Base-by-base conservation (phyloP, 129 eudicot species). In the Artemisia annua region DNA sequence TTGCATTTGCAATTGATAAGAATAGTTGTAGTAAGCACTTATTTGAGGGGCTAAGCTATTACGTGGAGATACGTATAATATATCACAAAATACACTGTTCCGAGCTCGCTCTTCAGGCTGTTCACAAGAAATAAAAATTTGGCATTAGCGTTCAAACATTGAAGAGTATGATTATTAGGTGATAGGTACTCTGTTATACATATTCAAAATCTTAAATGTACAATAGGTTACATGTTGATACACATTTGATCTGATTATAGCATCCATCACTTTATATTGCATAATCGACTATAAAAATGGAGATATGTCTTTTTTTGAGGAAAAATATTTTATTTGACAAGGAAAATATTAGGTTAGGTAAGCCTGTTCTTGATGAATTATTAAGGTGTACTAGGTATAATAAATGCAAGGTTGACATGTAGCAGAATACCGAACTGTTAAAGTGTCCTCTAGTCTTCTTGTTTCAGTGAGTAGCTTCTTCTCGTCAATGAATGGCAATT, bases 401-500 rank as follows among this genome's bases (percentile, higher is more conserved):
- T n/a, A 69, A 18, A 58, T 19, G 22, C 54, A 69, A 70, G 63
- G 49, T 52, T 55, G 43, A 62, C 51, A 78, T 70, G 55, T 71
- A 63, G 67, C 77, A 69, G 54, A 69, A 78, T 71, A 78, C 78
- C 86, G 14, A 76, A 95, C 99, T 85, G 95, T 95, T 78, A 95
- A 88, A 63, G 97, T 83, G 66, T 68, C 84, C 66, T 91, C 95
- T 53, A 95, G 91, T 80, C 84, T 88, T 89, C 86, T 91, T 22
- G 99, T 90, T 85, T 91, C 96, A 24, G 88, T 48, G 68, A 95
- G 97, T 83, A 95, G 87, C 81, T 85, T 95, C 54, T 78, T 85
- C 84, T 91, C 96, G 67, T 90, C 99, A 80, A 95, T 95, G 75
- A 95, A 91, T 3, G 99, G 99, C 83, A 95, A 79, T 83, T 90